Conservation (phyloP, 169 alveolate species). For the Cytauxzoon felis region DNA sequence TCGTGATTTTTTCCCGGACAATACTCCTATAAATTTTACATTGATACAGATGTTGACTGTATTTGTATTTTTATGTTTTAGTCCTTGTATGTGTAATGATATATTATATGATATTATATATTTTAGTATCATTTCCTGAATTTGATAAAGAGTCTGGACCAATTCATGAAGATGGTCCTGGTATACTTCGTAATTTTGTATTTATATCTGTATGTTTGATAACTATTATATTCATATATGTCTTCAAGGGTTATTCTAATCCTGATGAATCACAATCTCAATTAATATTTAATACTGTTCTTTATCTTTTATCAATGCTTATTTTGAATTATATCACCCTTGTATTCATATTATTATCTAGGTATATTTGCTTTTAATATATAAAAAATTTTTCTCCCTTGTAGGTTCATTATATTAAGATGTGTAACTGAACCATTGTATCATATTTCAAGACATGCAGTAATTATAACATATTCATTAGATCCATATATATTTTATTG, state of each 20-base stretch:
- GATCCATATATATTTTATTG: slow-evolving; percentile 54
- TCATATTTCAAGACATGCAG: slow-evolving; percentile 42
- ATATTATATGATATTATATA: neutral
- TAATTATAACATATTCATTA: slow-evolving; percentile 43
- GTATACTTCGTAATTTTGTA: neutral
- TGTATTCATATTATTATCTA: neutral
- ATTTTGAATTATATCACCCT: neutral
- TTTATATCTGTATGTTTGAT: slow-evolving; percentile 10
- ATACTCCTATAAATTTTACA: slow-evolving; percentile 17
- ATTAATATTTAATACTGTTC: slow-evolving; percentile 22
- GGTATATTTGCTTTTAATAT: slow-evolving; percentile 3
- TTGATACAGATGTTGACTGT: slow-evolving; percentile 2
- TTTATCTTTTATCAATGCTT: slow-evolving; percentile 8
- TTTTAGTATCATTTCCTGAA: slow-evolving; percentile 16
- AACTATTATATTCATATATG: neutral
- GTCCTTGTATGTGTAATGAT: slow-evolving; percentile 13
- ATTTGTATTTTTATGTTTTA: slow-evolving; percentile 14
- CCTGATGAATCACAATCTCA: slow-evolving; percentile 7
- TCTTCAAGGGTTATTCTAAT: slow-evolving; percentile 10
- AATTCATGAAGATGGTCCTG: neutral
- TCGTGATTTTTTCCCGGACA: slow-evolving; percentile 25
- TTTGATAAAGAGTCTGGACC: slow-evolving; percentile 1
- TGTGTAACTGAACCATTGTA: slow-evolving; percentile 41
- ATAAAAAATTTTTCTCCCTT: neutral
- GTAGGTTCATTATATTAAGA: slow-evolving; percentile 42